Percentiles rank a stretch among this genome's conserved stretches.
Conservation (phyloP, 192 early-diverging fungal genomes). For the Coemansia sp. region DNA sequence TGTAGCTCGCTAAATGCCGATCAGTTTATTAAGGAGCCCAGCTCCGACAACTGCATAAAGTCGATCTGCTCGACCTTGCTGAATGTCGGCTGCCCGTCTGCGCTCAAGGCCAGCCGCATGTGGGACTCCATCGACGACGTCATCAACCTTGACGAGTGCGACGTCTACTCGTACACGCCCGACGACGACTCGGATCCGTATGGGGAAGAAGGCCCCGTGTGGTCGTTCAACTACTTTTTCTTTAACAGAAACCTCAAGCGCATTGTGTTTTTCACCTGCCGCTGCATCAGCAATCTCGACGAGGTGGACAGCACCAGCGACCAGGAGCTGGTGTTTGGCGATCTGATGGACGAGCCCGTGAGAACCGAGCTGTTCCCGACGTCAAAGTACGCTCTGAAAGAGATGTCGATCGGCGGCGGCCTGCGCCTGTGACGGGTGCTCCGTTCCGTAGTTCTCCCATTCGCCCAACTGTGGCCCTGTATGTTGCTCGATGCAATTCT, state of each 20-base stretch:
- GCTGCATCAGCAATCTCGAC: conserved; percentile 77
- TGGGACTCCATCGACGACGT: conserved; percentile 88
- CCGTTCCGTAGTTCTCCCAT: neutral
- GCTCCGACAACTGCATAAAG: conserved; percentile 69
- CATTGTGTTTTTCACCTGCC: conserved; percentile 88
- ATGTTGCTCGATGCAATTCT: too few species aligned
- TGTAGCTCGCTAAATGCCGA: conserved; percentile 55
- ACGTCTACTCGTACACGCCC: conserved; percentile 89
- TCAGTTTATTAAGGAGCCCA: conserved; percentile 64
- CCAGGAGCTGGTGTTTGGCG: conserved; percentile 44
- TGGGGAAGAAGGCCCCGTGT: conserved; percentile 83
- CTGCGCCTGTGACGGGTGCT: conserved; percentile 22
- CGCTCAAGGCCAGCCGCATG: conserved; percentile 55
- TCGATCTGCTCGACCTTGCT: conserved; percentile 83
- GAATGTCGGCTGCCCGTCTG: conserved; percentile 63
- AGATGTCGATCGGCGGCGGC: conserved; percentile 34
- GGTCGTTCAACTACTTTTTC: conserved; percentile 98
- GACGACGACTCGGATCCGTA: conserved; percentile 87
- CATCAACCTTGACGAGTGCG: conserved; percentile 78
- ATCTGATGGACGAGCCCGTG: conserved; percentile 37
- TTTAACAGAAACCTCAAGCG: conserved; percentile 87
- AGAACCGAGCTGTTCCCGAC: conserved; percentile 39
- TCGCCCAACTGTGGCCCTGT: neutral
- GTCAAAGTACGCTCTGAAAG: conserved; percentile 31
- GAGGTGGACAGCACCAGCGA: conserved; percentile 42